These are phyloP conservation scores for Ricinus communis DNA, from an alignment of 345 rosid species.

Conservation along the genomic window DNA sequence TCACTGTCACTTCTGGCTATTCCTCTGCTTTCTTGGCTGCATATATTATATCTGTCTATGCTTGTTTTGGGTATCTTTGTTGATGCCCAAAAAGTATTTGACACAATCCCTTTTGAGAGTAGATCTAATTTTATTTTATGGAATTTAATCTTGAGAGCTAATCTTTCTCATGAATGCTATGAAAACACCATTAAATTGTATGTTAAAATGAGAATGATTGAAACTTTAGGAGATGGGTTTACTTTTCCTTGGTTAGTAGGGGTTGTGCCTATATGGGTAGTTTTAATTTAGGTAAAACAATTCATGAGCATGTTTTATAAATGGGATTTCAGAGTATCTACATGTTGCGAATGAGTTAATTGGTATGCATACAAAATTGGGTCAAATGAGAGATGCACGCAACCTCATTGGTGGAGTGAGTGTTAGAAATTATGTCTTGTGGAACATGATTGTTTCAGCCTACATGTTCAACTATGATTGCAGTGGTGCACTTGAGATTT, in stretches of 20 bases:
- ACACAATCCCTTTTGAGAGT: slow-evolving; percentile 30
- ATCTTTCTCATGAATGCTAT: slow-evolving; percentile 43
- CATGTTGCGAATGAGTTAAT: slow-evolving; percentile 68
- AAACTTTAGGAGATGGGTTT: slow-evolving; percentile 56
- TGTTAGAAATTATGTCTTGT: slow-evolving; percentile 50
- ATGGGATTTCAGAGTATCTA: slow-evolving; percentile 41
- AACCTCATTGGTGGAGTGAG: slow-evolving; percentile 59
- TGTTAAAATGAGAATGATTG: slow-evolving; percentile 44
- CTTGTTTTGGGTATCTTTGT: slow-evolving; percentile 40
- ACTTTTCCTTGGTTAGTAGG: slow-evolving; percentile 55
- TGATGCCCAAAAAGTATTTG: slow-evolving; percentile 54
- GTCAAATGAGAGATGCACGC: slow-evolving; percentile 41
- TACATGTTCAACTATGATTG: slow-evolving; percentile 45
- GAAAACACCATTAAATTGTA: slow-evolving; percentile 47
- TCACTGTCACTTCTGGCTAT: slow-evolving; percentile 32
- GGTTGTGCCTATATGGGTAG: slow-evolving; percentile 41
- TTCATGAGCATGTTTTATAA: slow-evolving; percentile 53
- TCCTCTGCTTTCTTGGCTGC: slow-evolving; percentile 56
- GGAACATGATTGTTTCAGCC: slow-evolving; percentile 69
- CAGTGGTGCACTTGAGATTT: slow-evolving; percentile 47
- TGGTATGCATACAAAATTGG: slow-evolving; percentile 48
- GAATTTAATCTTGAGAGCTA: slow-evolving; percentile 54
- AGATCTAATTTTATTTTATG: slow-evolving; percentile 47
- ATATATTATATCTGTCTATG: slow-evolving; percentile 46
- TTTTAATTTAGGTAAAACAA: slow-evolving; percentile 29